A percentile compares a stretch with the other conserved stretches of the same genome.
phyloP scores from a whole-genome alignment of 225 moss, liverwort and hornwort genomes.

The Lunularia cruciata region DNA sequence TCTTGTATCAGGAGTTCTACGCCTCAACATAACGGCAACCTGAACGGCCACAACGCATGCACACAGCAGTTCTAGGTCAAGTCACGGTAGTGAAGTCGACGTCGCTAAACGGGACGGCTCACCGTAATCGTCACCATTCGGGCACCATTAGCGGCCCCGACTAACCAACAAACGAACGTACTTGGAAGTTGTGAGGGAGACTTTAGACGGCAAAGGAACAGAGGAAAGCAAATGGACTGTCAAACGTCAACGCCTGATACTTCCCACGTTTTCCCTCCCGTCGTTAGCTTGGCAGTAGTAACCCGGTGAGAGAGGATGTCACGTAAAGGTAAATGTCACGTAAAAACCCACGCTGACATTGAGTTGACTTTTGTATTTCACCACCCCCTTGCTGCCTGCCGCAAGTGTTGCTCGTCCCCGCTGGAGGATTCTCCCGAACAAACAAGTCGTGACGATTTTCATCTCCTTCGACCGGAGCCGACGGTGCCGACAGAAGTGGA shows the following conservation, averaged over 20 bases:
- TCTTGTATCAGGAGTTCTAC: neutral
- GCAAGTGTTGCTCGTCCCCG: neutral
- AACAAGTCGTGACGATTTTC: neutral
- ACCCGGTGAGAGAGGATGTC: neutral
- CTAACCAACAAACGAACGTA: neutral
- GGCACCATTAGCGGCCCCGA: neutral
- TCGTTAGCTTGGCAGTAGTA: neutral
- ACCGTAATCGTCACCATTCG: neutral
- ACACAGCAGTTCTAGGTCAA: neutral
- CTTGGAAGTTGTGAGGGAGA: neutral
- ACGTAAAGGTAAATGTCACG: neutral
- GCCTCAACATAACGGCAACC: slow-evolving; percentile 8
- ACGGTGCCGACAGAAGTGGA: slow-evolving; percentile 2
- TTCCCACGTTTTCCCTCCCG: neutral
- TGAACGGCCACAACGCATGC: slow-evolving; percentile 2
- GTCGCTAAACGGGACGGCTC: neutral
- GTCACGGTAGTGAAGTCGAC: neutral
- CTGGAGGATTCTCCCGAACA: slow-evolving; percentile 10
- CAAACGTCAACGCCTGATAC: slow-evolving; percentile 5
- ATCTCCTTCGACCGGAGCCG: neutral
- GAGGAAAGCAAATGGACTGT: neutral
- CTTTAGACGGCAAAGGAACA: neutral
- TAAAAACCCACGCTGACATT: neutral
- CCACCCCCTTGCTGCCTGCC: neutral
- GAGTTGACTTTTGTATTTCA: neutral